Evolutionary conservation across 1,284 basidiomycete genomes (phyloP), one percentile per base, ranked within the genome.

Genomic region (Tausonia pullulans): DNA sequence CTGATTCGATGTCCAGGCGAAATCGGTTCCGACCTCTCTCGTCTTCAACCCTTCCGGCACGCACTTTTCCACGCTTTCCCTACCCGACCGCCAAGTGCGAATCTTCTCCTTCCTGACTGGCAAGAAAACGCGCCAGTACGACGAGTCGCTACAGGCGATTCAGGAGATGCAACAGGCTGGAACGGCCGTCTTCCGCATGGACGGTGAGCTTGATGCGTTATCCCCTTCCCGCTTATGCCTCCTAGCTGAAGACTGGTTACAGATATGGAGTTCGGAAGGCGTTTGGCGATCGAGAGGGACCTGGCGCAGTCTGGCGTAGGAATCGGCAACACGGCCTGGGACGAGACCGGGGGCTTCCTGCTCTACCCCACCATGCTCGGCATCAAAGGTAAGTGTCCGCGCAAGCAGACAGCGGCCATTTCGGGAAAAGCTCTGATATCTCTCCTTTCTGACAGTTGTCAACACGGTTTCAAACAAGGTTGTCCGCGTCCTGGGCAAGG

Each of bases 131-230:
- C 84, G 93, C 14, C 90, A 88, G 72, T 98, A 98, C 73, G 95
- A 99, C 70, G 96, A 99, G 76, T 93, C 90, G 0, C 80, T 98
- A 0, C 79, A 83, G 4, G 93, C 95, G 0, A 87, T 93, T 46
- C 89, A 94, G 72, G 93, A 98, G 74, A 97, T 98, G 93, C 91
- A 95, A 74, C 91, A 94, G 74, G 90, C 90, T 0, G 91, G 90
- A 1, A 94, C 91, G 6, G 86, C 90, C 0, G 83, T 91, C 16
- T 90, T 88, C 77, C 87, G 86, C 72, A 84, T 98, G 9, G 96
- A 99, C 68, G 93, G 27, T 27, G 27, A 27, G 27, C 27, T 27
- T 27, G 27, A 27, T 27, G 27, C 27, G 27, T 27, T 27, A 27
- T 27, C 27, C 27, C 27, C 27, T 27, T 27, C 27, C 27, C 27